These are phyloP conservation scores for Sergeia podlipaevii DNA, from an alignment of 208 protist genomes.

Conservation along the genomic window DNA sequence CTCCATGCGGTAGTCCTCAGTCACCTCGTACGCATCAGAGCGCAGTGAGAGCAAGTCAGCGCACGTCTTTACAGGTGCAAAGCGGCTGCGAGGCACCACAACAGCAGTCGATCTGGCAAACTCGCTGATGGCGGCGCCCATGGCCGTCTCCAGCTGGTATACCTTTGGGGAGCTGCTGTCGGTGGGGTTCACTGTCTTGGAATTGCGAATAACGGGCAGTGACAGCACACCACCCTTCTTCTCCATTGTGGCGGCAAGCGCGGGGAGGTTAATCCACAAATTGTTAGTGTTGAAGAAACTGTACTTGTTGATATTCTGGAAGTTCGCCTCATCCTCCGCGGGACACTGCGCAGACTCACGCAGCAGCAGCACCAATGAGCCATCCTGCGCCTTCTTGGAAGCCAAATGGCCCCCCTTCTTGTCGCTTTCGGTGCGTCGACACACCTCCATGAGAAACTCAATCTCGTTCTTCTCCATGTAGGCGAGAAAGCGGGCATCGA, in stretches of 20 bases:
- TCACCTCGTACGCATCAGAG: slow-evolving; percentile 92
- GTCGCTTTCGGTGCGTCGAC: slow-evolving; percentile 84
- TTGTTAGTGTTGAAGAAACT: slow-evolving; percentile 99
- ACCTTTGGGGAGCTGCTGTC: slow-evolving; percentile 64
- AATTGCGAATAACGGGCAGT: slow-evolving; percentile 82
- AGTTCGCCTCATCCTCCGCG: slow-evolving; percentile 90
- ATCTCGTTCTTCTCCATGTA: slow-evolving; percentile 73
- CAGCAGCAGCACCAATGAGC: slow-evolving; percentile 55
- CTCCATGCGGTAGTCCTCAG: slow-evolving; percentile 60
- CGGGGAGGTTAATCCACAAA: slow-evolving; percentile 95
- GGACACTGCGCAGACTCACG: slow-evolving; percentile 89
- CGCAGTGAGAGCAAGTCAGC: slow-evolving; percentile 96
- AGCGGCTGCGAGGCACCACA: slow-evolving; percentile 94
- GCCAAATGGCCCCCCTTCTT: slow-evolving; percentile 93
- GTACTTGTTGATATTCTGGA: slow-evolving; percentile 97
- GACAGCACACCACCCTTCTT: slow-evolving; percentile 46
- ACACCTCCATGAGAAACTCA: slow-evolving; percentile 93
- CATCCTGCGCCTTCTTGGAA: slow-evolving; percentile 10
- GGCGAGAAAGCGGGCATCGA: slow-evolving; percentile 82
- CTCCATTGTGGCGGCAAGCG: slow-evolving; percentile 78
- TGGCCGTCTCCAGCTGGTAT: slow-evolving; percentile 84
- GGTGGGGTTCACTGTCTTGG: slow-evolving; percentile 80
- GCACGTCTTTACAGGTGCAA: slow-evolving; percentile 98
- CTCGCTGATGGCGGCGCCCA: slow-evolving; percentile 96
- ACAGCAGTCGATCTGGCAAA: slow-evolving; percentile 86